A percentile compares a stretch with the other conserved stretches of the same genome.
Evolutionary conservation across 305 asterid species (phyloP).

Genomic region (Stenogyne calaminthoides): DNA sequence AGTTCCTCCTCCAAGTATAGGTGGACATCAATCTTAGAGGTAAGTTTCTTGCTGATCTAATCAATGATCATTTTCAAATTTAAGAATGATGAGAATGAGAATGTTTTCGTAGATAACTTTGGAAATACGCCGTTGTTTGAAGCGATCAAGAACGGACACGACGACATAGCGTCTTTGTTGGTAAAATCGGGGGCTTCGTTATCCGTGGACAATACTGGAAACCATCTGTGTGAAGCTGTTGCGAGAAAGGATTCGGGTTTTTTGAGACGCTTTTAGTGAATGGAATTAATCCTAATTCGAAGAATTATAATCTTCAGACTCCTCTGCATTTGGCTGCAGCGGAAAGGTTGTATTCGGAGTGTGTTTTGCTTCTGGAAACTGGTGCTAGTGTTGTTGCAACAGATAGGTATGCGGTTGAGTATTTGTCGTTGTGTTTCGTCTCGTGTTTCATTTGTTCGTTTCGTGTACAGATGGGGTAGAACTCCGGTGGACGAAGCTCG

Average conservation of each 20-base stretch:
- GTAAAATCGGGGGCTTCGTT: conserved; percentile 55
- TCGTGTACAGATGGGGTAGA: conserved; percentile 62
- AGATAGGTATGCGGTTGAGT: conserved; percentile 52
- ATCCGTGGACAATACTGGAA: conserved; percentile 49
- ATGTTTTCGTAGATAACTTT: conserved; percentile 43
- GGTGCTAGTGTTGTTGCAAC: conserved; percentile 70
- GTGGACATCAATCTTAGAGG: conserved; percentile 56
- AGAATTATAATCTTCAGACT: conserved; percentile 62
- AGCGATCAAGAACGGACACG: conserved; percentile 67
- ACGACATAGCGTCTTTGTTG: conserved; percentile 52
- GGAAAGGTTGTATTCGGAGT: conserved; percentile 48
- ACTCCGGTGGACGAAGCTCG: conserved; percentile 80
- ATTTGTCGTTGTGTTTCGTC: neutral
- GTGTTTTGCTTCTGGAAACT: conserved; percentile 49
- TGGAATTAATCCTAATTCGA: conserved; percentile 73
- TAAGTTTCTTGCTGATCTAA: conserved; percentile 4
- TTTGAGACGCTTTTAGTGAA: conserved; percentile 45
- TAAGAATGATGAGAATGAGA: neutral
- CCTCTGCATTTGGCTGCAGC: conserved; percentile 81
- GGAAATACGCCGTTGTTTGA: conserved; percentile 64
- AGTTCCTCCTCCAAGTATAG: conserved; percentile 49
- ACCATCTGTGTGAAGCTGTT: conserved; percentile 58
- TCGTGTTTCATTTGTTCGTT: neutral
- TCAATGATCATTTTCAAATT: neutral
- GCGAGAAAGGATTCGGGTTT: conserved; percentile 54